These are phyloP conservation scores for Cladobotryum mycophilum DNA, from an alignment of 2,329 filamentous ascomycete species.

Conservation along the genomic window DNA sequence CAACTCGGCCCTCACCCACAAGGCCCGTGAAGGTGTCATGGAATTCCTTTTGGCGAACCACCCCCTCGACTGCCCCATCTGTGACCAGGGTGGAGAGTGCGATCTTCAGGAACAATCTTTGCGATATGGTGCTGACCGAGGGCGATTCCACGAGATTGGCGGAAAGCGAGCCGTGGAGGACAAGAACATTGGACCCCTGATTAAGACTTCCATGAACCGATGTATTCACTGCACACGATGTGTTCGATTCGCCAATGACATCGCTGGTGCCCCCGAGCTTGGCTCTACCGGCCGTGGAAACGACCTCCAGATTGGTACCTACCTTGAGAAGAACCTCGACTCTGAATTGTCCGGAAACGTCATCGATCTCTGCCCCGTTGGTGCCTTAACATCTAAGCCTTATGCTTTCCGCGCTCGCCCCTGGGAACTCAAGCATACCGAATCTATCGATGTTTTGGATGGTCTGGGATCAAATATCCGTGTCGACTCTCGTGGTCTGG, in stretches of 20 bases:
- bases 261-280: constrained; percentile 91
- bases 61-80: constrained; percentile 92
- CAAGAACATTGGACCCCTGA: constrained; percentile 96
- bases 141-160: constrained; percentile 89
- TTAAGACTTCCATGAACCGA: constrained; percentile 99
- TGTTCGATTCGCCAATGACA: constrained; percentile 94
- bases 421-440: constrained; percentile 94
- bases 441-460: constrained; percentile 92
- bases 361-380: constrained; percentile 96
- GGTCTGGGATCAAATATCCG: constrained; percentile 91
- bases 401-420: constrained; percentile 95
- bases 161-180: constrained; percentile 98
- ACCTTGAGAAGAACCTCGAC: constrained; percentile 89
- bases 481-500: constrained; percentile 84
- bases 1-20: constrained; percentile 91
- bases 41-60: constrained; percentile 97
- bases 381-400: constrained; percentile 92
- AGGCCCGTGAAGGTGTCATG: constrained; percentile 98
- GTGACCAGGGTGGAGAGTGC: constrained; percentile 98
- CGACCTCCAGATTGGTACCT: constrained; percentile 96
- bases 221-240: constrained; percentile 99
- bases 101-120: constrained; percentile 99
- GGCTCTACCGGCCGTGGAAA: constrained; percentile 94
- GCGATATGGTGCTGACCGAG: constrained; percentile 93
- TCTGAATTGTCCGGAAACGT: constrained; percentile 95